Evolutionary conservation across 169 alveolate genomes (phyloP).

Genomic region (Eimeria necatrix): DNA sequence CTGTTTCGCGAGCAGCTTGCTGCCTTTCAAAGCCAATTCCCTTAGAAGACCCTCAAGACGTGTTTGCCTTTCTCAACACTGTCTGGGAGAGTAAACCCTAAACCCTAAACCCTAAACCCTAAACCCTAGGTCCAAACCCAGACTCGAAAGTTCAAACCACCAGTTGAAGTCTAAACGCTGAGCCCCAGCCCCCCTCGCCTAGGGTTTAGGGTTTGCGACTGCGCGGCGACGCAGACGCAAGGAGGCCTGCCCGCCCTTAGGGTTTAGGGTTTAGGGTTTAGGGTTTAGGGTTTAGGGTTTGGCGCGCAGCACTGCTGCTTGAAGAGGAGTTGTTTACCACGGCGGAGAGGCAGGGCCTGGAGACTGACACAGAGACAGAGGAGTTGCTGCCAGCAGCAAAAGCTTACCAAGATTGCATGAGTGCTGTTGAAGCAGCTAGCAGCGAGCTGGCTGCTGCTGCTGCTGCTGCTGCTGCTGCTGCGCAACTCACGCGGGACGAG

Average conservation of each 20-base stretch:
- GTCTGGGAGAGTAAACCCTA: slow-evolving; percentile 12
- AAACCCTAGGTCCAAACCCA: background rate
- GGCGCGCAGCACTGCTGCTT: background rate
- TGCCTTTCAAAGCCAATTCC: background rate
- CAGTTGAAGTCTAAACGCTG: too few relatives aligned
- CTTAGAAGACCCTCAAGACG: background rate
- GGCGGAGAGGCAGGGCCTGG: background rate
- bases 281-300: slow-evolving; percentile 15
- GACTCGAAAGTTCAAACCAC: too few relatives aligned
- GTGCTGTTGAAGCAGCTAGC: background rate
- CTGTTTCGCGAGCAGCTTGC: background rate
- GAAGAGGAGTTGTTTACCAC: slow-evolving; percentile 19
- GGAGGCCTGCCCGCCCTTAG: too few relatives aligned
- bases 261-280: slow-evolving; percentile 18
- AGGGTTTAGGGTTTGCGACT: too few relatives aligned
- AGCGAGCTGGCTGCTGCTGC: background rate
- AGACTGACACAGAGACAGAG: background rate
- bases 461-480: slow-evolving; percentile 42
- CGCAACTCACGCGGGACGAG: background rate
- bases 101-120: slow-evolving; percentile 19
- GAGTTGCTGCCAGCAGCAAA: background rate
- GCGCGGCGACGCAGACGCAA: too few relatives aligned
- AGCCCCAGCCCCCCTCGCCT: too few relatives aligned
- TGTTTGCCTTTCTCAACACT: background rate
- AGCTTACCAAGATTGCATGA: background rate